phyloP scores from a whole-genome alignment of 352 stramenopile species.

The Pythium diclinum region DNA sequence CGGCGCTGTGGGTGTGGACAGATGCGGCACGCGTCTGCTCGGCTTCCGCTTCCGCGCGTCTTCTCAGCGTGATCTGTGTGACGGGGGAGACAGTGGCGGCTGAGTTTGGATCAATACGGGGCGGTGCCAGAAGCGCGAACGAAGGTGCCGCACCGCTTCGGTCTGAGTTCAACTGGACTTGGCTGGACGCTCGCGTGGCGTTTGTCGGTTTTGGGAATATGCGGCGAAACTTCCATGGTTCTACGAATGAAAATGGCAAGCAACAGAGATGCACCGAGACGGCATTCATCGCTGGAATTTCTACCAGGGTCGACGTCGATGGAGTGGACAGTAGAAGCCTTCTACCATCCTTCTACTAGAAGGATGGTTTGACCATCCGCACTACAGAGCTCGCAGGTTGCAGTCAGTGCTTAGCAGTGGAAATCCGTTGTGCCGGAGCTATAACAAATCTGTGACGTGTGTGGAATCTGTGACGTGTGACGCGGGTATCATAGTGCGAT shows the following conservation, averaged over 20 bases:
- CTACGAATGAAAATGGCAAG: not conserved
- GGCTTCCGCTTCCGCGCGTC: not conserved
- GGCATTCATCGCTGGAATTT: too few relatives aligned
- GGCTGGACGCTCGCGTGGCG: not conserved
- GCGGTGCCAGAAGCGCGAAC: not conserved
- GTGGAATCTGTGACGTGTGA: not conserved
- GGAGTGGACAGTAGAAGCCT: too few relatives aligned
- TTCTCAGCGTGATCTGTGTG: not conserved
- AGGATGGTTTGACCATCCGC: too few relatives aligned
- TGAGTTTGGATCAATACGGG: not conserved
- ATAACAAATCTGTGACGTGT: not conserved
- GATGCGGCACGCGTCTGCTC: not conserved
- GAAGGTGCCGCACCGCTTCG: not conserved
- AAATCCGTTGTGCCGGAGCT: too few relatives aligned
- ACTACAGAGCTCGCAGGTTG: too few relatives aligned
- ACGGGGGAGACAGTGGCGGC: not conserved
- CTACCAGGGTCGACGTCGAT: too few relatives aligned
- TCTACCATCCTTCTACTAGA: too few relatives aligned
- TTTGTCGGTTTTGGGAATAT: not conserved
- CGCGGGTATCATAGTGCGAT: too few relatives aligned
- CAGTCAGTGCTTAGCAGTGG: too few relatives aligned
- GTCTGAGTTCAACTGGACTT: not conserved
- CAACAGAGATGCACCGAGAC: not conserved
- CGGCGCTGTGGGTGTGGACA: not conserved
- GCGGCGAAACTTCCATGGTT: not conserved